Percentiles rank a stretch among this genome's conserved stretches.
These are phyloP conservation scores for Aspergillus ochraceoroseus DNA, from an alignment of 2,329 filamentous ascomycete species.

Conservation along the genomic window DNA sequence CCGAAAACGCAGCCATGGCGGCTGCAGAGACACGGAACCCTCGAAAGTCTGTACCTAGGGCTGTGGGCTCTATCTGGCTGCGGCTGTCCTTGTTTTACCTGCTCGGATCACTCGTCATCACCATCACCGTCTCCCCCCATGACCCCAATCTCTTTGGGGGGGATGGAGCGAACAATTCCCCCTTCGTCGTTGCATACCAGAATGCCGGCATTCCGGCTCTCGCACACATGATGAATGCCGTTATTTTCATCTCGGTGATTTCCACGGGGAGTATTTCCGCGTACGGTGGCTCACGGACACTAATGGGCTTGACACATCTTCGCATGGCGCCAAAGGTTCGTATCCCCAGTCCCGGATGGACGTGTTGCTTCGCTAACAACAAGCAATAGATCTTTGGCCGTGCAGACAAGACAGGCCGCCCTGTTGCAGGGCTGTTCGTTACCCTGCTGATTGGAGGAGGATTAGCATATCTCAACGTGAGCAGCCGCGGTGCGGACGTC, in stretches of 20 bases:
- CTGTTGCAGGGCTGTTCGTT: slow-evolving; percentile 52
- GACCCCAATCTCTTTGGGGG: slow-evolving; percentile 42
- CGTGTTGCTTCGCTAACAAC: background rate
- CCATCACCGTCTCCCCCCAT: slow-evolving; percentile 41
- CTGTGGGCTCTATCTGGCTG: slow-evolving; percentile 45
- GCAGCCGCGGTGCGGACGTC: slow-evolving; percentile 39
- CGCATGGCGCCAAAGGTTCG: slow-evolving; percentile 42
- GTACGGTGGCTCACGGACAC: slow-evolving; percentile 43
- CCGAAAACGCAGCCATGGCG: slow-evolving; percentile 43
- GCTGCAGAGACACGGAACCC: slow-evolving; percentile 46
- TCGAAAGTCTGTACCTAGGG: slow-evolving; percentile 40
- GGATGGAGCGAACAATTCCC: slow-evolving; percentile 42
- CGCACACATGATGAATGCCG: slow-evolving; percentile 48
- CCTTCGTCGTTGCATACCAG: slow-evolving; percentile 44
- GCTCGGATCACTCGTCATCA: slow-evolving; percentile 43
- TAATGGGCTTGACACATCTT: slow-evolving; percentile 44
- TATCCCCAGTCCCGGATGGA: no score
- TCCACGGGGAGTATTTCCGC: slow-evolving; percentile 44
- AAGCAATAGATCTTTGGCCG: slow-evolving; percentile 23
- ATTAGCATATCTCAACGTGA: slow-evolving; percentile 44
- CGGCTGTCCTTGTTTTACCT: slow-evolving; percentile 47
- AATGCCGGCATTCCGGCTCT: slow-evolving; percentile 39
- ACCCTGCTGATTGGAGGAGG: slow-evolving; percentile 64
- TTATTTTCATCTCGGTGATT: slow-evolving; percentile 47
- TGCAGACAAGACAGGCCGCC: slow-evolving; percentile 36